These are phyloP conservation scores for Eimeria zaria DNA, from an alignment of 169 alveolate genomes.

Conservation along the genomic window DNA sequence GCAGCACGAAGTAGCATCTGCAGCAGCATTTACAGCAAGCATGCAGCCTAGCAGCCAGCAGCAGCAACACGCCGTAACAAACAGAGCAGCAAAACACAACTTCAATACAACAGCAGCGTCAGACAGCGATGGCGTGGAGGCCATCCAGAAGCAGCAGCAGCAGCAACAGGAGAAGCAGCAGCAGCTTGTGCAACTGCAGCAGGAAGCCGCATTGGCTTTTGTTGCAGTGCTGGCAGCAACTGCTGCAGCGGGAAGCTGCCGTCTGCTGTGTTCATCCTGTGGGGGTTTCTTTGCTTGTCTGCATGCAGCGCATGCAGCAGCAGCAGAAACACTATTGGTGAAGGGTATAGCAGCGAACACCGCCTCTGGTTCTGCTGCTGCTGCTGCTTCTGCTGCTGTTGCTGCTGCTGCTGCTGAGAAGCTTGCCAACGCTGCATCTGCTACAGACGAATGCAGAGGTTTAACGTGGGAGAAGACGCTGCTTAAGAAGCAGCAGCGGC, in stretches of 20 bases:
- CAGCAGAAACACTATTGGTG: slow-evolving; percentile 15
- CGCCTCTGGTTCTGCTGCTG: too few species aligned
- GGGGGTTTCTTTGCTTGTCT: slow-evolving; percentile 48
- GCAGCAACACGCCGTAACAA: background rate
- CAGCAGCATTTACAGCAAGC: background rate
- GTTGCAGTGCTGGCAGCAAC: slow-evolving; percentile 72
- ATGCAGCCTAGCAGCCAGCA: background rate
- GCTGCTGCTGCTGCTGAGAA: slow-evolving; percentile 22
- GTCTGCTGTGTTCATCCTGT: slow-evolving; percentile 37
- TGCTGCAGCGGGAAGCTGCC: slow-evolving; percentile 25
- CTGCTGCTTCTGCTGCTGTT: too few species aligned
- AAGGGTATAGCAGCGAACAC: background rate
- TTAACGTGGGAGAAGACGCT: slow-evolving; percentile 9
- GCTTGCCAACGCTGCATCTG: background rate
- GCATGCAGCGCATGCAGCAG: slow-evolving; percentile 50
- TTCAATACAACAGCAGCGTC: background rate
- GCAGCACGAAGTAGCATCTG: slow-evolving; percentile 36
- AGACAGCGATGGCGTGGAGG: background rate
- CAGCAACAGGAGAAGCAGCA: slow-evolving; percentile 60
- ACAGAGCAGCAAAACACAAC: slow-evolving; percentile 15
- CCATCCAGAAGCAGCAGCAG: background rate
- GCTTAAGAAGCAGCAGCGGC: slow-evolving; percentile 57
- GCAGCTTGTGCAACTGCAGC: slow-evolving; percentile 40
- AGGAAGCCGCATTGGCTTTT: slow-evolving; percentile 49
- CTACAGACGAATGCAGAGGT: slow-evolving; percentile 14